Percentiles rank a stretch among this genome's conserved stretches.
Conservation (phyloP, 1,284 basidiomycete genomes). For the Thecaphora thlaspeos region DNA sequence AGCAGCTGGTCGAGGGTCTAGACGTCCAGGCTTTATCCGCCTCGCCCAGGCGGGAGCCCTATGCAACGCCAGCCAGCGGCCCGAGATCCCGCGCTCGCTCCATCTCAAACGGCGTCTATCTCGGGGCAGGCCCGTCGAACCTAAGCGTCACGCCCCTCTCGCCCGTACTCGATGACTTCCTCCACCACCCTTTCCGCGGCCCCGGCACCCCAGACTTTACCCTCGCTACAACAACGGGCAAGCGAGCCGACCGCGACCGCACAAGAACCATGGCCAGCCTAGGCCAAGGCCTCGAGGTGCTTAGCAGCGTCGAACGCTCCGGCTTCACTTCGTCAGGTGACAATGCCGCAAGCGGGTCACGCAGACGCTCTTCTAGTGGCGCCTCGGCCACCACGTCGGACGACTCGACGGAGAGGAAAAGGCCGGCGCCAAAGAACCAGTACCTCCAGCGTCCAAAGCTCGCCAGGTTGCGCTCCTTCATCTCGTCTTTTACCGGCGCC, state of each 20-base stretch:
- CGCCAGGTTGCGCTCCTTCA: slow-evolving; percentile 32
- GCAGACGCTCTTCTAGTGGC: slow-evolving; percentile 19
- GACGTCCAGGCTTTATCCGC: slow-evolving; percentile 9
- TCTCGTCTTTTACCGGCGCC: slow-evolving; percentile 28
- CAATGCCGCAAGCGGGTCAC: slow-evolving; percentile 2
- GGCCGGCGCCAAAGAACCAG: slow-evolving; percentile 2
- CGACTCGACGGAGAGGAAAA: slow-evolving; percentile 24
- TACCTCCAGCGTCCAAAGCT: slow-evolving; percentile 11
- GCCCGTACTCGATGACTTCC: slow-evolving; percentile 6
- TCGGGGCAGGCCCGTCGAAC: slow-evolving; percentile 4
- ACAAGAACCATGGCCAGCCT: slow-evolving; percentile 29
- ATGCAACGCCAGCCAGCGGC: background rate
- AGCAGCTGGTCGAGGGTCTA: background rate
- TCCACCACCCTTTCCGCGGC: slow-evolving; percentile 21
- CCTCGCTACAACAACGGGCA: slow-evolving; percentile 19
- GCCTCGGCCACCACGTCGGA: slow-evolving; percentile 7
- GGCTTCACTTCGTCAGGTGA: slow-evolving; percentile 11
- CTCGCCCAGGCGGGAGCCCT: slow-evolving; percentile 14
- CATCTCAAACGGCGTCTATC: slow-evolving; percentile 23
- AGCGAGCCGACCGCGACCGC: slow-evolving; percentile 16
- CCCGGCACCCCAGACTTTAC: slow-evolving; percentile 42
- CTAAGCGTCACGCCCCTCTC: slow-evolving; percentile 12
- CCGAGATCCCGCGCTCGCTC: slow-evolving; percentile 24
- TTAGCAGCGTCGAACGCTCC: slow-evolving; percentile 17
- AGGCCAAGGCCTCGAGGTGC: slow-evolving; percentile 29